Evolutionary conservation across 192 early-diverging fungal species (phyloP).

Genomic region (Cetraspora pellucida): DNA sequence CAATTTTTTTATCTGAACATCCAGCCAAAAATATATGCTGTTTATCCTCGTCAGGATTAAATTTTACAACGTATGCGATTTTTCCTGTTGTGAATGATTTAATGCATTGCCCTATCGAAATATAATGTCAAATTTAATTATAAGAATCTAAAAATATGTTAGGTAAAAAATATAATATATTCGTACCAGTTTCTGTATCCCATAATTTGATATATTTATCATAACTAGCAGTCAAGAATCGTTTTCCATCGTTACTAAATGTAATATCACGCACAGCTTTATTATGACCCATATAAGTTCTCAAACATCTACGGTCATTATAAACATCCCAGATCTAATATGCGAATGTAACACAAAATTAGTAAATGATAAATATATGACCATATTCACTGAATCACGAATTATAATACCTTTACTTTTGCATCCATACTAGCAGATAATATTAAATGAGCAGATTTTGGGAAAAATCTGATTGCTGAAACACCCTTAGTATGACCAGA

Average conservation of each 20-base stretch:
- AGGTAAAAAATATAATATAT: background rate
- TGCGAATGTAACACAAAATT: background rate
- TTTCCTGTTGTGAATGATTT: conserved; percentile 73
- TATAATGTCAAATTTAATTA: too few species aligned
- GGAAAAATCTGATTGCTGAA: conserved; percentile 89
- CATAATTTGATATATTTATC: conserved; percentile 94
- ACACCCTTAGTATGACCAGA: conserved; percentile 91
- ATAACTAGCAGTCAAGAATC: conserved; percentile 87
- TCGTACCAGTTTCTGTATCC: conserved; percentile 93
- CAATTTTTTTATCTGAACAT: conserved; percentile 90
- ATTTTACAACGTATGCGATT: conserved; percentile 86
- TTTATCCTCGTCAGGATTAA: conserved; percentile 88
- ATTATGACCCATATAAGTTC: conserved; percentile 89
- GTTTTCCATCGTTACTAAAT: conserved; percentile 83
- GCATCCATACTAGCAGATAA: conserved; percentile 92
- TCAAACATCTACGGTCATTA: conserved; percentile 78
- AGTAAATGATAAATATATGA: background rate
- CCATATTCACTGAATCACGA: background rate
- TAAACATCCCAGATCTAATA: conserved; percentile 92
- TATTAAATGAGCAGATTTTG: conserved; percentile 86
- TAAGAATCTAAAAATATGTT: background rate
- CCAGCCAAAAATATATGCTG: conserved; percentile 90
- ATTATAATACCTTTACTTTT: conserved; percentile 77
- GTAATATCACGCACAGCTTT: conserved; percentile 92
- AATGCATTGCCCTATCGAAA: conserved; percentile 69